phyloP scores from a whole-genome alignment of 441 rosid genomes.

The Adansonia gregorii region DNA sequence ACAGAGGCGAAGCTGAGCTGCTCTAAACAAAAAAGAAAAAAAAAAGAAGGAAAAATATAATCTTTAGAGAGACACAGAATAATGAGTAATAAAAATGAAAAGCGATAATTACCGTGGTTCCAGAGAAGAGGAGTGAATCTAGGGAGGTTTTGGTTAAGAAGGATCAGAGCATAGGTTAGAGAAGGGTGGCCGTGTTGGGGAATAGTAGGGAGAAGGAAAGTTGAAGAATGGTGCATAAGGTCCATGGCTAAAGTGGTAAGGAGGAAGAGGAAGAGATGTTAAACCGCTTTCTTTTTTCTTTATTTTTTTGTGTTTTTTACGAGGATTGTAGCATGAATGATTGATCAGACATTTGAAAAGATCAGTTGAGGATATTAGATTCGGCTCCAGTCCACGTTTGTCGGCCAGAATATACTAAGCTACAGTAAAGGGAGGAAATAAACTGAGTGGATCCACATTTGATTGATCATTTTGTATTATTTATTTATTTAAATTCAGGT shows the following conservation, averaged over 20 bases:
- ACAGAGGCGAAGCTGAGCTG: conserved; percentile 81
- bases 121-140: conserved; percentile 83
- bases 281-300: neutral
- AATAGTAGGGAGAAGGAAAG: conserved; percentile 66
- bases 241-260: conserved; percentile 47
- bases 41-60: neutral
- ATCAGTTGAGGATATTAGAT: too few species aligned
- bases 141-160: conserved; percentile 79
- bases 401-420: too few species aligned
- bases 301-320: too few species aligned
- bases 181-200: conserved; percentile 37
- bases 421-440: too few species aligned
- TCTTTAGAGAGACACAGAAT: neutral
- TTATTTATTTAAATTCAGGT: too few species aligned
- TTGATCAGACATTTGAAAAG: too few species aligned
- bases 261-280: neutral
- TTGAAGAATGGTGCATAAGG: conserved; percentile 67
- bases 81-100: neutral
- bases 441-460: neutral
- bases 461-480: too few species aligned
- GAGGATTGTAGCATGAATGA: neutral
- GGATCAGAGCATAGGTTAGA: conserved; percentile 58
- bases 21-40: conserved; percentile 42
- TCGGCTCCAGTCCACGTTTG: too few species aligned
- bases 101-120: conserved; percentile 63